Base-by-base conservation (phyloP, 1,284 basidiomycete species). In the Microbotryum lychnidis-dioicae region DNA sequence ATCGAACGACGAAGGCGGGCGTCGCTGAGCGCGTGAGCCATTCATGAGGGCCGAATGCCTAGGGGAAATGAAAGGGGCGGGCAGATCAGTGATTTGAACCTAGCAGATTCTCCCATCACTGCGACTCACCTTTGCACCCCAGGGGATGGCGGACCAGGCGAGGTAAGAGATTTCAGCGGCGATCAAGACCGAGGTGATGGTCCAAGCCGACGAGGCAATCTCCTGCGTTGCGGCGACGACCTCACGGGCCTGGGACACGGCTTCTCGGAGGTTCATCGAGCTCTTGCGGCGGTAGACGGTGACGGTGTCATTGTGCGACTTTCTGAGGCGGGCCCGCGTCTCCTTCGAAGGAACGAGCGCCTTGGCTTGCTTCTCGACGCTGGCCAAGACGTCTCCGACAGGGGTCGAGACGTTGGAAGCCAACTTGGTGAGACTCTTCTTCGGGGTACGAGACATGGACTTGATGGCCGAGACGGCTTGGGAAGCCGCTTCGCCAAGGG, bases 21-120 rank as follows among this genome's bases (percentile, higher is more conserved):
- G 53, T 54, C 6, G 53, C 25, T 25, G 56, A 58, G 33, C 48
- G 50, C 20, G 56, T 44, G 16, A 61, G 54, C 21, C 53, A 65
- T 7, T 54, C 57, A 49, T 57, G 59, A n/a, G 63, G 61, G 2
- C 59, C 63, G 51, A 54, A 61, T n/a, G 57, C 48, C 61, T 65
- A 47, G 10, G 16, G 9, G 23, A 27, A 18, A 25, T 18, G 4
- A 21, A 31, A 31, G 31, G 2, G 6, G 9, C n/a, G 23, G 27
- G 23, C 16, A 12, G 42, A 6, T n/a, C 12, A 53, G 18, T 23
- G 53, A 14, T 23, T 7, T 3, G 37, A 20, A 16, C 8, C 20
- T 25, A 31, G 9, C 31, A 8, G 20, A 44, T 33, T 18, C 23
- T 29, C 8, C 3, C 10, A n/a, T 10, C 25, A 45, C 25, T 29